Evolutionary conservation across 352 stramenopile species (phyloP).

Genomic region (Lagenidium sp.): DNA sequence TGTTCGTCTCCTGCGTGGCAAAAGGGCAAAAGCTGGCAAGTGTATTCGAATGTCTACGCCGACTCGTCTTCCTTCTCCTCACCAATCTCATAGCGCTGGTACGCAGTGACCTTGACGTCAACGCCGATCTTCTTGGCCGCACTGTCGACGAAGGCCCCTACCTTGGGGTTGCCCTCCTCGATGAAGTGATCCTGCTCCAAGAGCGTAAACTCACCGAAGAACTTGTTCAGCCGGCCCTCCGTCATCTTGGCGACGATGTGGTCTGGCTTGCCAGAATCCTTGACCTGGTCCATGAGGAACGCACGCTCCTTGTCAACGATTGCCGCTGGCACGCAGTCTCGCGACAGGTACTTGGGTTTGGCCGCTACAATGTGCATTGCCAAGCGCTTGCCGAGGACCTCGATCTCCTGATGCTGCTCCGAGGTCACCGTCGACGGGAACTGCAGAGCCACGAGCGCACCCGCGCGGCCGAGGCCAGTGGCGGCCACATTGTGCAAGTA

Average conservation of each 20-base stretch:
- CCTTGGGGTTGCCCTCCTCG: conserved; percentile 88
- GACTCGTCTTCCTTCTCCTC: conserved; percentile 38
- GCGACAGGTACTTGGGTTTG: conserved; percentile 86
- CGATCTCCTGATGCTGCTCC: conserved; percentile 44
- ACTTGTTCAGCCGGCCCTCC: conserved; percentile 89
- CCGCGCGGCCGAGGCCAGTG: conserved; percentile 60
- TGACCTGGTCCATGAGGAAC: conserved; percentile 87
- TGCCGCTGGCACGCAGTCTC: conserved; percentile 75
- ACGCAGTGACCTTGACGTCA: conserved; percentile 49
- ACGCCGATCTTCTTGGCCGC: conserved; percentile 57
- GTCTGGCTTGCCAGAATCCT: conserved; percentile 79
- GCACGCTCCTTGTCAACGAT: conserved; percentile 88
- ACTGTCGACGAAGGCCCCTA: conserved; percentile 66
- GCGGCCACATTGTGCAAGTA: conserved; percentile 82
- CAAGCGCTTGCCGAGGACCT: conserved; percentile 86
- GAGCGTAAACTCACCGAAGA: conserved; percentile 90
- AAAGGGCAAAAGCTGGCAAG: too few species aligned
- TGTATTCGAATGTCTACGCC: too few species aligned
- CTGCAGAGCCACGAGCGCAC: conserved; percentile 88
- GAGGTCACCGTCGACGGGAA: conserved; percentile 36
- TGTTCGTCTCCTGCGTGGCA: too few species aligned
- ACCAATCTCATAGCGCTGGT: conserved; percentile 69
- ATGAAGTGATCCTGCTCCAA: conserved; percentile 93
- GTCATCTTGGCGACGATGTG: conserved; percentile 95
- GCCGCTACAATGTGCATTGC: conserved; percentile 96